Evolutionary conservation across 2,329 filamentous ascomycete genomes (phyloP), one percentile per base, ranked within the genome.

Genomic region (Lasiodiplodia sp.): DNA sequence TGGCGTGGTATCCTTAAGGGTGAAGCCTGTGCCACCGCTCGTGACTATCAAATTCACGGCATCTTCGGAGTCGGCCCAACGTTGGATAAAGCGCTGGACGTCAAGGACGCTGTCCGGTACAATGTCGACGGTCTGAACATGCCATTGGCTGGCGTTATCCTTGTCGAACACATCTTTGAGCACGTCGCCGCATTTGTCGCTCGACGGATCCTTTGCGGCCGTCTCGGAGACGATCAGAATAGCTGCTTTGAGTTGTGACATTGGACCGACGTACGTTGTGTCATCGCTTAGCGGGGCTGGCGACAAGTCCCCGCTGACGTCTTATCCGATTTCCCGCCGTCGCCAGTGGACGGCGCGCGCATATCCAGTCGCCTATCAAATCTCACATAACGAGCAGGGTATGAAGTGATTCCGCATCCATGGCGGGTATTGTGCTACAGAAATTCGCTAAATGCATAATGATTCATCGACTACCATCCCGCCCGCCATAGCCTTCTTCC

Each of bases 1-100:
- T 2, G 96, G 96, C 0, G 96, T 99, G 52, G 87, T 85, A 82
- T 99, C 96, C 67, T 91, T 88, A 12, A 89, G 84, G 8, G 96
- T 91, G 79, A 99, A 99, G 0, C 96, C 96, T 1, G 96, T 99
- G 2, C 96, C 96, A 25, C 96, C 96, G 7, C 93, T 97, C 0
- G 94, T 95, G 57, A 97, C 80, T 69, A 99, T 87, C 69, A 98
- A 81, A 79, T 97, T 95, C 62, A 90, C 79, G 4, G 84, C 72
- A 4, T 77, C 79, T 58, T 85, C 85, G 5, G 86, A 74, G 79
- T 97, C 94, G 0, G 92, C 85, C 92, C 93, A 97, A 12, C 83
- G 76, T 70, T 84, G 88, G 63, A 99, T 86, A 63, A 89, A 86
- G 18, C 85, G 85, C 76, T 97, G 93, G 68, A 99, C 97, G 23